A percentile compares a stretch with the other conserved stretches of the same genome.
Evolutionary conservation across 495 filamentous ascomycete species (phyloP).

Genomic region (Xeromyces bisporus): DNA sequence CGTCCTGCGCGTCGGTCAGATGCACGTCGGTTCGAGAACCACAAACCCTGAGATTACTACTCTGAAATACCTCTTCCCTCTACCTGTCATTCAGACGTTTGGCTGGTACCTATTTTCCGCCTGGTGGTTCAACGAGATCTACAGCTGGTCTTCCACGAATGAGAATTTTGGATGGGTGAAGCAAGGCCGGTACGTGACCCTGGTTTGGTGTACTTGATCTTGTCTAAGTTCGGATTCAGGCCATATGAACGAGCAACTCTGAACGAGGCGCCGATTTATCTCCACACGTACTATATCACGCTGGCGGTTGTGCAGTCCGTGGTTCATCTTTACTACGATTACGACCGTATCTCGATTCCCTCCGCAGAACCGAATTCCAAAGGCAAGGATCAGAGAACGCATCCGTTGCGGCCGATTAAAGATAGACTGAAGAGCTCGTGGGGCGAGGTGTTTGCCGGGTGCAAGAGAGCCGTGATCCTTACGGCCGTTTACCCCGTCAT

Average conservation of each 20-base stretch:
- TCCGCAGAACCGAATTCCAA: conserved; percentile 20
- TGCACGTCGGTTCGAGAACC: conserved; percentile 54
- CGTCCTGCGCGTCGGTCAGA: conserved; percentile 69
- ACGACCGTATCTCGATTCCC: conserved; percentile 49
- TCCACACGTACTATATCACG: conserved; percentile 50
- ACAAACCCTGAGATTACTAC: conserved; percentile 49
- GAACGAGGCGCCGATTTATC: conserved; percentile 76
- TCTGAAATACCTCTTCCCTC: conserved; percentile 35
- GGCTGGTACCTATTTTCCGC: conserved; percentile 62
- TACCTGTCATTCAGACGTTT: conserved; percentile 47
- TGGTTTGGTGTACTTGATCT: neutral
- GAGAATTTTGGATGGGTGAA: conserved; percentile 58
- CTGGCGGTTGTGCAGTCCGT: conserved; percentile 52
- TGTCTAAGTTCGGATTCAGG: conserved; percentile 11
- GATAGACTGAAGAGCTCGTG: conserved; percentile 16
- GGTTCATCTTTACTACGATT: conserved; percentile 55
- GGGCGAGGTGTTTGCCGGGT: conserved; percentile 11
- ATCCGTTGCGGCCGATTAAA: conserved; percentile 17
- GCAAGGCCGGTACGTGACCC: conserved; percentile 35
- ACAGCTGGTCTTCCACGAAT: conserved; percentile 54
- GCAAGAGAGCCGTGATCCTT: conserved; percentile 26
- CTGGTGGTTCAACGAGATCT: conserved; percentile 66
- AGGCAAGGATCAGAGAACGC: conserved; percentile 19
- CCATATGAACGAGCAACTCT: conserved; percentile 55
- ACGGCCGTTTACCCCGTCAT: conserved; percentile 31